A percentile compares a stretch with the other conserved stretches of the same genome.
These are phyloP conservation scores for Penicillium sp. DNA, from an alignment of 2,329 filamentous ascomycete species.

Conservation along the genomic window DNA sequence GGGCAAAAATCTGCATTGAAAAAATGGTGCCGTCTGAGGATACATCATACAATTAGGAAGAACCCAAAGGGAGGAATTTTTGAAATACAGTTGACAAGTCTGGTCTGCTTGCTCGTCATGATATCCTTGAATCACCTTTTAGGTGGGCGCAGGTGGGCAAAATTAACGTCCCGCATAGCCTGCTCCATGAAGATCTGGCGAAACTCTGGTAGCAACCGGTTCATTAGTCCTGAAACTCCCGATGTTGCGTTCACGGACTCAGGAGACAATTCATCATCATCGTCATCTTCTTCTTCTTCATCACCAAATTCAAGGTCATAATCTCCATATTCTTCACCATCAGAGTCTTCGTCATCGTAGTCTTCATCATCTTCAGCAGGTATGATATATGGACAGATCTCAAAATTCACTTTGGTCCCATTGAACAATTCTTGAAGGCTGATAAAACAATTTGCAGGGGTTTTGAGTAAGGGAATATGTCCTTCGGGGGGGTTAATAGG, in stretches of 20 bases:
- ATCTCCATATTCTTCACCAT: neutral
- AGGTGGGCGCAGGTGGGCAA: slow-evolving; percentile 4
- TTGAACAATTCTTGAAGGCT: slow-evolving; percentile 18
- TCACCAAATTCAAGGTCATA: neutral
- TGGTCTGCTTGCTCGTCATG: neutral
- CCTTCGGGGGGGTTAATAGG: slow-evolving; percentile 13
- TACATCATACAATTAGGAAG: neutral
- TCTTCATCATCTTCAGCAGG: neutral
- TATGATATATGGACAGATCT: slow-evolving; percentile 8
- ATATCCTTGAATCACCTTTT: neutral
- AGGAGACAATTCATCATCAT: too few species aligned
- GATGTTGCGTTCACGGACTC: too few species aligned
- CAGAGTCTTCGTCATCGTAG: neutral
- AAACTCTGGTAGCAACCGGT: neutral
- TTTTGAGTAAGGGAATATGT: slow-evolving; percentile 15
- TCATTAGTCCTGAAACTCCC: neutral
- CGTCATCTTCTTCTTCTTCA: neutral
- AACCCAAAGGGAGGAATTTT: neutral
- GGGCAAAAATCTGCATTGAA: too few species aligned
- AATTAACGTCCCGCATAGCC: slow-evolving; percentile 8
- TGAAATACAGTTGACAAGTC: neutral
- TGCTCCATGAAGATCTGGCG: slow-evolving; percentile 3
- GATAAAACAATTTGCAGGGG: slow-evolving; percentile 14
- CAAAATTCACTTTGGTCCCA: slow-evolving; percentile 17
- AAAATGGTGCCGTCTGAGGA: too few species aligned